These are phyloP conservation scores for Protea cynaroides DNA, from an alignment of 164 flowering plant genomes.

Conservation along the genomic window DNA sequence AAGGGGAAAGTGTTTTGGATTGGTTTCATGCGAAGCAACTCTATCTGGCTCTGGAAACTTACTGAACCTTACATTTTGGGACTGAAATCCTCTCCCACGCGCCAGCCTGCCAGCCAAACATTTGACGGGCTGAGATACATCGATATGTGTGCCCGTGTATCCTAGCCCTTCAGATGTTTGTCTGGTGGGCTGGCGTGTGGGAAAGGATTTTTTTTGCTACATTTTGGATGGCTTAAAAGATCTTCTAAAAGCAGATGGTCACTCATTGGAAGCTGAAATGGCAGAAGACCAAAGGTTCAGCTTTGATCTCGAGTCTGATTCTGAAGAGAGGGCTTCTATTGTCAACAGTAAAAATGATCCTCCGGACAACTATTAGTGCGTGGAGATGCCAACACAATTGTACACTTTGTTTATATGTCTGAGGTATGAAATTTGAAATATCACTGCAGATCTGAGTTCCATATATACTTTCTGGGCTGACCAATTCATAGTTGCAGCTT, in stretches of 20 bases:
- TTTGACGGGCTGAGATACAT: no score
- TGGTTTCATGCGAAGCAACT: slow-evolving; percentile 64
- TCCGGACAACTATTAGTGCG: slow-evolving; percentile 1
- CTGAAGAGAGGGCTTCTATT: slow-evolving; percentile 28
- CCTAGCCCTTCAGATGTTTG: no score
- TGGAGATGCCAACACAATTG: background rate
- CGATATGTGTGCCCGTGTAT: no score
- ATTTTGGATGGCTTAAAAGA: slow-evolving; percentile 51
- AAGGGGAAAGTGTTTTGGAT: slow-evolving; percentile 79
- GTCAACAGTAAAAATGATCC: slow-evolving; percentile 15
- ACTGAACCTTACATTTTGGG: no score
- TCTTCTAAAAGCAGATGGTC: slow-evolving; percentile 24
- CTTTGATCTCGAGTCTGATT: slow-evolving; percentile 39
- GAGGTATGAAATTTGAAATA: no score
- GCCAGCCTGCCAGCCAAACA: no score
- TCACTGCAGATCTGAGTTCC: background rate
- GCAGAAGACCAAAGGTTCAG: slow-evolving; percentile 9
- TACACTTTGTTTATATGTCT: background rate
- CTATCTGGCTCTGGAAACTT: slow-evolving; percentile 67
- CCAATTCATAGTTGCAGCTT: background rate
- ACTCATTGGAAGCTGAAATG: slow-evolving; percentile 10
- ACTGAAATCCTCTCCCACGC: no score
- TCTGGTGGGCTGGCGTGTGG: no score
- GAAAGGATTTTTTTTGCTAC: no score
- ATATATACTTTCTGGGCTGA: background rate